A percentile compares a stretch with the other conserved stretches of the same genome.
Evolutionary conservation across 73 alveolate genomes (phyloP).

Genomic region (Urostyla sp.): DNA sequence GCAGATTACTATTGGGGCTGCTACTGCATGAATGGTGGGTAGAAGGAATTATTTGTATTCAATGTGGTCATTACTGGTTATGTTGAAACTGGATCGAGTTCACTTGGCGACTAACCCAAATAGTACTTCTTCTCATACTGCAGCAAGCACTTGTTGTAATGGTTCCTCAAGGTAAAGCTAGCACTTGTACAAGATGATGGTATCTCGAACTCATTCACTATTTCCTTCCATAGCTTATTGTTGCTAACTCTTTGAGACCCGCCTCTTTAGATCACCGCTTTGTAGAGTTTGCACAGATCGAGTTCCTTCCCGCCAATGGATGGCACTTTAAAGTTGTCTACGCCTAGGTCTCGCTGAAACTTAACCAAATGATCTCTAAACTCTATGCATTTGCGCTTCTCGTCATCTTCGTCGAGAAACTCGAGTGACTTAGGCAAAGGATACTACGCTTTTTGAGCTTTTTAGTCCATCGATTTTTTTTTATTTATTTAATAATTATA

Average conservation of each 20-base stretch:
- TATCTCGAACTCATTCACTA: constrained; percentile 93
- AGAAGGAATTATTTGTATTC: no score
- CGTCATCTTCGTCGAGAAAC: constrained; percentile 75
- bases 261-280: constrained; percentile 96
- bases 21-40: no score
- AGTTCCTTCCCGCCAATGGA: constrained; percentile 97
- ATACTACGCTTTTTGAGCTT: not conserved
- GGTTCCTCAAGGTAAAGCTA: constrained; percentile 94
- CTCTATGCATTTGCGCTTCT: constrained; percentile 70
- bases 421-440: constrained; percentile 50
- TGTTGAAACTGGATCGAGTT: no score
- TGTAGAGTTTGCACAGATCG: constrained; percentile 93
- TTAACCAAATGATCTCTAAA: constrained; percentile 81
- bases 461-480: no score
- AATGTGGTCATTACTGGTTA: no score
- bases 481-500: not conserved
- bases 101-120: constrained; percentile 61
- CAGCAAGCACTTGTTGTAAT: constrained; percentile 90
- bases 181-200: constrained; percentile 99
- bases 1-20: no score
- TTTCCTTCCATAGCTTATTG: constrained; percentile 97
- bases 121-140: constrained; percentile 91
- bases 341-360: constrained; percentile 77
- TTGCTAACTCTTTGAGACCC: constrained; percentile 94
- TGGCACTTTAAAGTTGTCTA: constrained; percentile 94